Evolutionary conservation across 139 green algal species (phyloP), one percentile per base, ranked within the genome.

Genomic region (Astrephomene gubernaculifera): DNA sequence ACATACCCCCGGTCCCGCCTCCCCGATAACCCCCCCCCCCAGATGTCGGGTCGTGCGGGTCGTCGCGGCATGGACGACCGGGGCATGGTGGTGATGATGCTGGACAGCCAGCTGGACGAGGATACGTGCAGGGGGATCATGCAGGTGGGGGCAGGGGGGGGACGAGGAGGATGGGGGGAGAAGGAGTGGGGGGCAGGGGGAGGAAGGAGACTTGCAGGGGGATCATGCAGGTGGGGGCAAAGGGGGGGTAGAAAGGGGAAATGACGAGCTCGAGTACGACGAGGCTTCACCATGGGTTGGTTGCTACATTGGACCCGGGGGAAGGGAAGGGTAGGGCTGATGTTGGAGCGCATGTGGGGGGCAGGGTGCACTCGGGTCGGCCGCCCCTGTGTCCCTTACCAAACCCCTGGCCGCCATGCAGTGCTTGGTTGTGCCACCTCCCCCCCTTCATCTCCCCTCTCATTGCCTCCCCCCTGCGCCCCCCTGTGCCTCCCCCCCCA

Each of bases 31-130:
- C n/a, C 63, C 8, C 29, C 63, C 67, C 36, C 33, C 44, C 45
- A 99, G 94, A 99, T 99, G 97, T 97, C 92, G 63, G 97, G 97
- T 3, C 86, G 97, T 3, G 97, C 97, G 12, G 97, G 97, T 25
- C 85, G 97, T 44, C 89, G 97, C 31, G 97, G 97, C 27, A 98
- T 96, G 87, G 97, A 99, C 89, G 92, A 96, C 70, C 72, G 86
- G 0, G 97, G 97, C 22, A 92, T 95, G n/a, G 91, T 86, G 79
- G 98, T 99, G 81, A 92, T 99, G 85, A 97, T 97, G 91, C 83
- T 95, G 35, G 93, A 96, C 74, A 25, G 94, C n/a, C 57, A 88
- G 17, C 82, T 98, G 68, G 90, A 94, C 6, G 83, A 91, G 33
- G 73, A 69, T 3, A 88, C 86, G 0, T 91, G 71, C 65, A 87